These are phyloP conservation scores for Platismatia glauca DNA, from an alignment of 495 filamentous ascomycete species.

Conservation along the genomic window DNA sequence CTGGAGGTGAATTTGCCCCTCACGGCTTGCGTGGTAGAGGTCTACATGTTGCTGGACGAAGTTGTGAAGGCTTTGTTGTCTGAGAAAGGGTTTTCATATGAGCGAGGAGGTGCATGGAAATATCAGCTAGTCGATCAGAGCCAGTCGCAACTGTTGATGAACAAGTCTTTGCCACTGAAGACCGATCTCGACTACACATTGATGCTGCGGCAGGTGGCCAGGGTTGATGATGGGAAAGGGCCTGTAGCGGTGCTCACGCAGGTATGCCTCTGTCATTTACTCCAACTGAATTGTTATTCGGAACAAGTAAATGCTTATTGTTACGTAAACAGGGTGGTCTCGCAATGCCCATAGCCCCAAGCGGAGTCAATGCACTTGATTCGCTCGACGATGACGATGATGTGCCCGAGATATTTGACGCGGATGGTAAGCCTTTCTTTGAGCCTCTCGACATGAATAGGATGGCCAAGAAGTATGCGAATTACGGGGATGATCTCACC, in stretches of 20 bases:
- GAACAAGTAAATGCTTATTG: background rate
- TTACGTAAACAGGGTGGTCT: background rate
- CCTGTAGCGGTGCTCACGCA: conserved; percentile 3
- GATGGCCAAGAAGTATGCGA: background rate
- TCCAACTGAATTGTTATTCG: too few relatives aligned
- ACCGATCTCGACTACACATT: background rate
- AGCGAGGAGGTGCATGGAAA: conserved; percentile 8
- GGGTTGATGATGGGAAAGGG: background rate
- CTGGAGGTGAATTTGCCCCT: conserved; percentile 1
- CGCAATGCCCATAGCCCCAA: background rate
- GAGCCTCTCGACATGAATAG: conserved; percentile 6
- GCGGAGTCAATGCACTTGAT: background rate
- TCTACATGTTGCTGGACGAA: conserved; percentile 1
- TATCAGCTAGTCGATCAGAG: conserved; percentile 4
- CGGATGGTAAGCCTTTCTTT: conserved; percentile 15
- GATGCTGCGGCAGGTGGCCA: background rate
- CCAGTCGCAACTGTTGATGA: background rate
- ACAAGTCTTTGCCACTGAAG: background rate
- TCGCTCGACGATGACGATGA: background rate
- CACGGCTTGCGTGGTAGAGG: background rate
- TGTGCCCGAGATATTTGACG: conserved; percentile 4
- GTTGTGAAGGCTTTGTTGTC: background rate
- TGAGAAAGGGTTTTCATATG: background rate
- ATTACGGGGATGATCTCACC: background rate
- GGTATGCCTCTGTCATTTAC: background rate